Base-by-base conservation (phyloP, 257 asterid species). In the Knoxia roxburghii region DNA sequence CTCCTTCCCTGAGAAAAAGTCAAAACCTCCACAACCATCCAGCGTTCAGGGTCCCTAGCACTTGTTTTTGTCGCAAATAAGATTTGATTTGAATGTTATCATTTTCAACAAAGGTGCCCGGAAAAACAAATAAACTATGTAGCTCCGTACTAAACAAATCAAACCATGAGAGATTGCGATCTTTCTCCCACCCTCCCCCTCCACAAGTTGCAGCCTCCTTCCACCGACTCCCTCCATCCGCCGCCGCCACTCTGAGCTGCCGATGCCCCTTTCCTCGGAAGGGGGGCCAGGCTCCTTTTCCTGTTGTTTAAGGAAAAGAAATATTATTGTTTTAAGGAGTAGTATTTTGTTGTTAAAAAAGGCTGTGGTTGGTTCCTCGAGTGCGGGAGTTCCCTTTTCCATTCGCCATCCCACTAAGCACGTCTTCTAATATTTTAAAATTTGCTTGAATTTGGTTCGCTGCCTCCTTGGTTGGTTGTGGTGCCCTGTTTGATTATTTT, bases 291-390 rank as follows among this genome's bases (percentile, higher is more conserved):
- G 9, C n/a, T 14, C 40, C 61, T 65, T 77, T 67, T 51, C 54
- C 71, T 68, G 41, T 57, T 64, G 68, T 68, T 23, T 23, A 75
- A 53, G 6, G 11, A 60, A 45, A 64, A 57, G 35, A 52, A 61
- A 62, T 32, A 67, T 67, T 74, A 79, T 81, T 81, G 67, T 75
- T 73, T 61, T 24, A 69, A 72, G 76, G 74, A 75, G 79, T 50
- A n/a, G n/a, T n/a, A n/a, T n/a, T n/a, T n/a, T n/a, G n/a, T n/a
- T n/a, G n/a, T n/a, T n/a, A n/a, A n/a, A n/a, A 4, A 59, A 62
- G 21, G 1, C 24, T 58, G 20, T 45, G 73, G 85, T 82, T 82
- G 82, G 85, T 64, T 88, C 94, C 94, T 39, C 53, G 75, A 81
- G 65, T 71, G 68, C 58, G 20, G 93, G 94, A 88, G 61, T n/a